Base-by-base conservation (phyloP, 805 yeast species). In the Candida adriatica region DNA sequence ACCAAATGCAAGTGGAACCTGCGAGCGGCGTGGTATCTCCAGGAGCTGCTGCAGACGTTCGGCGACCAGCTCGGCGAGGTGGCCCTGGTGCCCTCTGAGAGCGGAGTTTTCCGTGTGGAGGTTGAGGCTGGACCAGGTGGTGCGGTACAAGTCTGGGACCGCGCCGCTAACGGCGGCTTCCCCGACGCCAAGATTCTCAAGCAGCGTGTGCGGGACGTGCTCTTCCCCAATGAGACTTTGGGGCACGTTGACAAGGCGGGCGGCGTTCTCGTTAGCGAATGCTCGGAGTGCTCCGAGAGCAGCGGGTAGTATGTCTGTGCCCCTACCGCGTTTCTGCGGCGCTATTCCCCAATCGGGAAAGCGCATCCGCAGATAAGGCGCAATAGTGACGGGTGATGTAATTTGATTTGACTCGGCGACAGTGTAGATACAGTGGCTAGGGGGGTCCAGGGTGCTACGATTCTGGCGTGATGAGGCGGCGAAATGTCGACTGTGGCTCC, bases 1-100 rank as follows among this genome's bases (percentile, higher is more conserved):
- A 79, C 81, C 23, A 73, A 70, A 49, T 86, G 96, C 62, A 80
- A 81, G 48, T 86, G 96, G 96, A 81, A 82, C 46, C 68, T 84
- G 28, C 61, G 96, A 9, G 94, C 95, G 2, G 69, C 84, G 0
- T 87, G 95, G 95, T 84, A 84, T 45, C 61, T 75, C 19, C 95
- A 83, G 51, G 96, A 86, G 55, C 60, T 87, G 2, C 58, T 86
- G n/a, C 85, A 81, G 48, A 87, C 96, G 0, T 87, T 85, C 54
- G 78, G 76, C 4, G 53, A 57, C 5, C 61, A 62, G 15, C 47
- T 75, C 6, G 76, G 75, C 11, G 80, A 78, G 34, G 70, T 77
- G 3, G 58, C 75, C 0, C 49, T 70, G 51, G 55, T 58, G 27
- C 66, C 85, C 48, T 50, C 65, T 32, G 49, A 58, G 34, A 48